These are phyloP conservation scores for Sclerotinia minor DNA, from an alignment of 2,329 filamentous ascomycete genomes.

Conservation along the genomic window DNA sequence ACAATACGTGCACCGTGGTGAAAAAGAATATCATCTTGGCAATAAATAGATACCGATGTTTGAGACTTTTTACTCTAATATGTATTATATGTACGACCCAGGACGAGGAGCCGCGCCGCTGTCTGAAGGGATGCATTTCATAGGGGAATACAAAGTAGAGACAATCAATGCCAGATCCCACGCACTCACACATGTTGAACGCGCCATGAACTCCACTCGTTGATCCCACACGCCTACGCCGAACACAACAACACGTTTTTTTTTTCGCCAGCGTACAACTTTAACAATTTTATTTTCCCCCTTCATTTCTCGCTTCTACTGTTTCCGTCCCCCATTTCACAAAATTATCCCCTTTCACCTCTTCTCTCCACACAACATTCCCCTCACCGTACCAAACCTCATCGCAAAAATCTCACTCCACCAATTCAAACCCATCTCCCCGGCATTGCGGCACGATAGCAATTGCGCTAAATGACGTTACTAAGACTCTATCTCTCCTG, in stretches of 20 bases:
- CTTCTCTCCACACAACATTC: background rate
- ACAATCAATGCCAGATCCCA: slow-evolving; percentile 14
- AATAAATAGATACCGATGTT: background rate
- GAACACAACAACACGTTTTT: background rate
- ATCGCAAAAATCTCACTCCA: slow-evolving; percentile 15
- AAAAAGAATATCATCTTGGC: slow-evolving; percentile 3
- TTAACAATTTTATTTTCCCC: slow-evolving; percentile 5
- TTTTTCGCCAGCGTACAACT: background rate
- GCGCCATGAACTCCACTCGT: slow-evolving; percentile 11
- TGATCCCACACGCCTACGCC: slow-evolving; percentile 9
- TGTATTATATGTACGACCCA: no score
- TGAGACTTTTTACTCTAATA: background rate
- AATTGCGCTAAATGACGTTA: slow-evolving; percentile 25
- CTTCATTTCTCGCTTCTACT: slow-evolving; percentile 20
- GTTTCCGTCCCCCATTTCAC: background rate
- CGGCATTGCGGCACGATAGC: slow-evolving; percentile 18
- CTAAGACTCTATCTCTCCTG: slow-evolving; percentile 8
- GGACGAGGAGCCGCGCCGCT: slow-evolving; percentile 10
- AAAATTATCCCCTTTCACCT: background rate
- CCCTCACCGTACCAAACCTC: slow-evolving; percentile 2
- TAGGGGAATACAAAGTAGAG: background rate
- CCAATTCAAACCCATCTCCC: slow-evolving; percentile 3
- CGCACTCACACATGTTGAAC: background rate
- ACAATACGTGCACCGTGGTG: background rate
- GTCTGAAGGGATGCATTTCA: background rate